Base-by-base conservation (phyloP, 805 yeast genomes). In the Candida sakaeoensis region DNA sequence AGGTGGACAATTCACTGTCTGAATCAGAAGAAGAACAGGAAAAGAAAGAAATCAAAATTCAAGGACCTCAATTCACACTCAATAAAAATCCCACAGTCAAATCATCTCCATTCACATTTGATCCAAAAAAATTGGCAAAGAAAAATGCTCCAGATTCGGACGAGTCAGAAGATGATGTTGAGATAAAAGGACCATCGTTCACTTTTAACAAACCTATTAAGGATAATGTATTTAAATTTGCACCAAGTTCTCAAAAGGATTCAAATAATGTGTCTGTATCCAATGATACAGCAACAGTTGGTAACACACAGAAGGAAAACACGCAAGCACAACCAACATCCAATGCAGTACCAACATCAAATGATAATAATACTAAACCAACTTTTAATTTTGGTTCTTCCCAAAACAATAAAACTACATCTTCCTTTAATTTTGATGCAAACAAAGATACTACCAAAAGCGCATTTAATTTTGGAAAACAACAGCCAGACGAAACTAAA, bases 151-250 rank as follows among this genome's bases (percentile, higher is more conserved):
- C 49, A 8, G 55, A 51, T 29, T 64, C 73, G 3, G 79, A 73
- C 38, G 81, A 76, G 33, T 69, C 77, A 1, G 85, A 79, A 24
- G 79, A 79, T 15, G 85, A 79, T 26, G 60, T 80, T 18, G 82
- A 80, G 54, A 74, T 83, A 21, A 77, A 85, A 57, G 95, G 95
- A 1, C 95, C 95, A 15, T 60, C 69, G 10, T 86, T 86, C 55
- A 72, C 56, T 3, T 67, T 68, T 49, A 58, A 57, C 43, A 67
- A 67, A 43, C 51, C 58, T 8, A 65, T 66, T 14, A 50, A 54
- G 30, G 72, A 67, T 41, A 52, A 50, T 16, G 63, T 65, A 8
- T 68, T 68, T 46, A 53, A 55, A 37, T 45, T 54, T 13, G 15
- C 17, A 18, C 6, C 37, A n/a, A n/a, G n/a, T 21, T 21, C 9